Conservation (phyloP, 176 grass and related monocot species). For the Metroxylon sagu region DNA sequence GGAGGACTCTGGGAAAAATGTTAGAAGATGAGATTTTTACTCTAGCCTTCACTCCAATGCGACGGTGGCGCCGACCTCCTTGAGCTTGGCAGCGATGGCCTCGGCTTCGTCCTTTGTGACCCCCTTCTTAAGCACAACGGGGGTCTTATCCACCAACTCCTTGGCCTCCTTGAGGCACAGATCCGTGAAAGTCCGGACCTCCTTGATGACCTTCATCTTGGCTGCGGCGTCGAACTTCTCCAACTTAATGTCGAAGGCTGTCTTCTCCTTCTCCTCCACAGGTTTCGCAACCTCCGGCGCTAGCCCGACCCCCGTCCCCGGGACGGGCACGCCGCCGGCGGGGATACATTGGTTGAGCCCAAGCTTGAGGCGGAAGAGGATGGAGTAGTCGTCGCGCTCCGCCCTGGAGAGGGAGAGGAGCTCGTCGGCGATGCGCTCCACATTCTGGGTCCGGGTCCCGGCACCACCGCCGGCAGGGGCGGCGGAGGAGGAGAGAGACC, state of each 20-base stretch:
- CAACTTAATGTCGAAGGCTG: slow-evolving; percentile 73
- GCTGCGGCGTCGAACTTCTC: slow-evolving; percentile 91
- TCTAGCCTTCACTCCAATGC: slow-evolving; percentile 53
- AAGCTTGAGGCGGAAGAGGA: slow-evolving; percentile 62
- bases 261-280: slow-evolving; percentile 42
- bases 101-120: slow-evolving; percentile 96
- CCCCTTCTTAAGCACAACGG: slow-evolving; percentile 72
- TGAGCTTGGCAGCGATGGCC: slow-evolving; percentile 79
- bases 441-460: slow-evolving; percentile 30
- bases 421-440: slow-evolving; percentile 53
- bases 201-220: slow-evolving; percentile 99
- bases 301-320: slow-evolving; percentile 9
- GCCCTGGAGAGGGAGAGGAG: slow-evolving; percentile 38
- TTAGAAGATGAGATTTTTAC: slow-evolving; percentile 22
- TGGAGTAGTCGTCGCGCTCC: slow-evolving; percentile 56
- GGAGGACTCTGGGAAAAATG: too few species aligned
- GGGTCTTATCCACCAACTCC: slow-evolving; percentile 91
- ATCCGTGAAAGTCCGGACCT: slow-evolving; percentile 85
- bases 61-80: slow-evolving; percentile 69
- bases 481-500: too few species aligned
- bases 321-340: slow-evolving; percentile 8
- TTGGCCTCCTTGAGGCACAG: slow-evolving; percentile 91
- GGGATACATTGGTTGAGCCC: slow-evolving; percentile 43
- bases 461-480: background rate
- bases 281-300: slow-evolving; percentile 1